phyloP scores from a whole-genome alignment of 2,329 filamentous ascomycete species.

The Aspergillus carbonarius region DNA sequence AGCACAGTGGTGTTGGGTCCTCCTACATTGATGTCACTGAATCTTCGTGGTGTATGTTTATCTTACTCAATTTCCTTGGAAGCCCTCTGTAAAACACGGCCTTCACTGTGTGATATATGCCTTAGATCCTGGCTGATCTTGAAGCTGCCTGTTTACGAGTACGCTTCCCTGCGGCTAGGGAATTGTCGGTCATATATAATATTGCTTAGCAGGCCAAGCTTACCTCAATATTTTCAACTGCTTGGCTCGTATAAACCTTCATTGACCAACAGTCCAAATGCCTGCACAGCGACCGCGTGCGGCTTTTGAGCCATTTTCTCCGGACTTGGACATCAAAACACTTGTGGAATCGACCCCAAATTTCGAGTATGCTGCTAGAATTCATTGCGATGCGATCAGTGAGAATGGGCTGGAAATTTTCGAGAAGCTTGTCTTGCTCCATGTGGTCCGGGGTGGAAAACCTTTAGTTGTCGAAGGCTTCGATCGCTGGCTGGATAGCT shows the following conservation, averaged over 20 bases:
- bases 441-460: slow-evolving; percentile 81
- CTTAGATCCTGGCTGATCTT: neutral
- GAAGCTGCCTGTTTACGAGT: neutral
- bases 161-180: neutral
- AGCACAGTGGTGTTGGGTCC: neutral
- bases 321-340: slow-evolving; percentile 72
- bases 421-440: slow-evolving; percentile 77
- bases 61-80: neutral
- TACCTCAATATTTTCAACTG: neutral
- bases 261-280: slow-evolving; percentile 55
- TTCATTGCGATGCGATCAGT: slow-evolving; percentile 75
- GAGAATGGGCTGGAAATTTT: slow-evolving; percentile 75
- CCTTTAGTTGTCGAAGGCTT: slow-evolving; percentile 91
- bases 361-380: slow-evolving; percentile 81
- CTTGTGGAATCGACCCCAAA: slow-evolving; percentile 78
- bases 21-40: neutral
- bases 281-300: slow-evolving; percentile 76
- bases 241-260: neutral
- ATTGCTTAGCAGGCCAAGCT: neutral
- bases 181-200: neutral
- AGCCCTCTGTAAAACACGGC: neutral
- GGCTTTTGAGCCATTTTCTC: slow-evolving; percentile 87
- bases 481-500: slow-evolving; percentile 69
- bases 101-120: neutral
- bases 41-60: neutral